A percentile compares a stretch with the other conserved stretches of the same genome.
Evolutionary conservation across 352 stramenopile genomes (phyloP).

Genomic region (Phytophthora macrochlamydospora): DNA sequence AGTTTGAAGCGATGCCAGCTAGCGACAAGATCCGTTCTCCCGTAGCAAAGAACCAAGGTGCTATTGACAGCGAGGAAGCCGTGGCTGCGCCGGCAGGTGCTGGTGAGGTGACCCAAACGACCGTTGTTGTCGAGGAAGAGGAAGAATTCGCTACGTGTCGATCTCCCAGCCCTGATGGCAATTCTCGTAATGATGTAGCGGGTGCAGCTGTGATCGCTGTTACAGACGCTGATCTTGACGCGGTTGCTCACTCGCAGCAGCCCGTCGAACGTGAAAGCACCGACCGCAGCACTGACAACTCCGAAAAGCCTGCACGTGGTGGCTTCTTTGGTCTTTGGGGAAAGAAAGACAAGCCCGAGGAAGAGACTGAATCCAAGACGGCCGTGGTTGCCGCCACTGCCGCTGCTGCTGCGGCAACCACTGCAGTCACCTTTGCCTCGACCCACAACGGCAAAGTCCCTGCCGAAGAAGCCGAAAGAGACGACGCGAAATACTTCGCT

Average conservation of each 20-base stretch:
- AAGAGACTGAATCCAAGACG: background rate
- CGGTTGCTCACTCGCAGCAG: conserved; percentile 6
- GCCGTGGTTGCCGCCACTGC: background rate
- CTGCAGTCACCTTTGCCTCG: background rate
- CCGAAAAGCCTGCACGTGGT: conserved; percentile 2
- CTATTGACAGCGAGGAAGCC: background rate
- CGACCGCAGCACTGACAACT: background rate
- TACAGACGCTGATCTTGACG: conserved; percentile 1
- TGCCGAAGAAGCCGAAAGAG: background rate
- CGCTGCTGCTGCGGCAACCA: background rate
- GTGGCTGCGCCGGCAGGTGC: background rate
- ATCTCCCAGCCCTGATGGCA: background rate
- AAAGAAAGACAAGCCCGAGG: conserved; percentile 19
- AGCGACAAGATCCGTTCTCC: conserved; percentile 8
- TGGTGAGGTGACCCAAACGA: conserved; percentile 13
- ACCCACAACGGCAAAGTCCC: background rate
- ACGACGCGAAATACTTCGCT: background rate
- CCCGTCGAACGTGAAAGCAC: conserved; percentile 9
- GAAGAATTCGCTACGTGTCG: background rate
- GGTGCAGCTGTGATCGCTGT: background rate
- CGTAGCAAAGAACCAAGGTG: conserved; percentile 4
- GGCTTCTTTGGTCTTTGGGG: conserved; percentile 24
- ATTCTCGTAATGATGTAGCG: background rate
- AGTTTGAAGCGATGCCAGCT: conserved; percentile 10
- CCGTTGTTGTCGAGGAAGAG: conserved; percentile 17